Base-by-base conservation (phyloP, 1,284 basidiomycete species). In the Ceratobasidium sp. region DNA sequence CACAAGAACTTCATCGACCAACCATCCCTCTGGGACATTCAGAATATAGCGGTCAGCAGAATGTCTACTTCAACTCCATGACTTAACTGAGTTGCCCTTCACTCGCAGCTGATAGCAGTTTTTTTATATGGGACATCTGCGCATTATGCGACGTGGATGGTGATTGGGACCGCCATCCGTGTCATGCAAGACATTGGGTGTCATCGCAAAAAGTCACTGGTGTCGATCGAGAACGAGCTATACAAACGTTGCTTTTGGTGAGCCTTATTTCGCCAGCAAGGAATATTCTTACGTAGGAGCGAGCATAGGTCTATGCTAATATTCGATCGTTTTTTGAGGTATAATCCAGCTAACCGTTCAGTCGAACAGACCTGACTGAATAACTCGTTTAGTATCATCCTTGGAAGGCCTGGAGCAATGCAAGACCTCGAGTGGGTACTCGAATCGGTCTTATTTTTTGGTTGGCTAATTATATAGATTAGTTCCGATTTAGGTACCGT, bases 241-340 rank as follows among this genome's bases (percentile, higher is more conserved):
- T 17, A 51, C 50, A 51, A 51, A 17, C 50, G 50, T 4, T 51
- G 50, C 15, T 51, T 51, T 24, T 51, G 50, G 50, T 51, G 19
- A 19, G 50, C 19, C 15, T 5, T 41, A 41, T 41, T 11, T 41
- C 11, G 4, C 36, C 11, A 11, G 36, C 36, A 41, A 11, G 36
- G 11, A 41, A 41, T 5, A 41, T 41, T 41, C 36, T 41, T 41
- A 41, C 11, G 36, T 41, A 41, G 36, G 36, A 5, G 36, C 36
- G 36, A 41, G 36, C 11, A 41, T 11, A 41, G 36, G 36, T 41
- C 36, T 41, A 41, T 41, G 36, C 11, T 41, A 41, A 4, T 41
- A 5, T 41, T 4, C 11, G 66, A 71, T 33, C 66, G 66, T 47
- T 14, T 71, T 6, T 57, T 71, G 33, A 51, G 65, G 65, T 67